Evolutionary conservation across 768 basidiomycete species (phyloP).

Genomic region (Sporobolomyces phaffii): DNA sequence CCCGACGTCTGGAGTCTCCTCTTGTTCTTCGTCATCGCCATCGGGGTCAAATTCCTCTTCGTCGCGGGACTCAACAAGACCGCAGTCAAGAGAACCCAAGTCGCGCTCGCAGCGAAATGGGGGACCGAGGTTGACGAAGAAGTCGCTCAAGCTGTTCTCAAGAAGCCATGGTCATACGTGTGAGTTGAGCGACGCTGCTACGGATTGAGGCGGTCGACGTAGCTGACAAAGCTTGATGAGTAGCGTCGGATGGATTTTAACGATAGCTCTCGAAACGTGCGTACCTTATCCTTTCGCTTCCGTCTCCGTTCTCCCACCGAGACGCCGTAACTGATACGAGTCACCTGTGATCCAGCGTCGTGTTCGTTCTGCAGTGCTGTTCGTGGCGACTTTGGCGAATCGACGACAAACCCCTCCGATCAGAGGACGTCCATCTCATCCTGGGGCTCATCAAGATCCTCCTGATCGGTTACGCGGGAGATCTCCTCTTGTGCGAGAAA

Average conservation of each 20-base stretch:
- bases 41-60: not conserved
- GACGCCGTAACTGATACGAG: not conserved
- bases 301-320: not conserved
- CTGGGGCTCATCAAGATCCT: constrained; percentile 13
- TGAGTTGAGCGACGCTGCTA: no score
- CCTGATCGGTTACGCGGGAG: constrained; percentile 11
- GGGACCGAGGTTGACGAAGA: not conserved
- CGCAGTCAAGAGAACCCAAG: not conserved
- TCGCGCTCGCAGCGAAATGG: not conserved
- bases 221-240: not conserved
- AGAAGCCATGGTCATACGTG: not conserved
- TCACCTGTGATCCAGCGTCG: not conserved
- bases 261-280: not conserved
- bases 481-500: constrained; percentile 13
- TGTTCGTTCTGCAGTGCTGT: not conserved
- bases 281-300: no score
- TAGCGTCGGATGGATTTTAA: constrained; percentile 1
- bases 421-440: constrained; percentile 1
- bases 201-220: not conserved
- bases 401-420: constrained; percentile 3
- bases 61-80: not conserved
- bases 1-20: constrained; percentile 2
- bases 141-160: not conserved
- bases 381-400: not conserved
- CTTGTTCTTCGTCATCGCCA: not conserved